phyloP scores from a whole-genome alignment of 768 basidiomycete species.

The Mycena galopus region DNA sequence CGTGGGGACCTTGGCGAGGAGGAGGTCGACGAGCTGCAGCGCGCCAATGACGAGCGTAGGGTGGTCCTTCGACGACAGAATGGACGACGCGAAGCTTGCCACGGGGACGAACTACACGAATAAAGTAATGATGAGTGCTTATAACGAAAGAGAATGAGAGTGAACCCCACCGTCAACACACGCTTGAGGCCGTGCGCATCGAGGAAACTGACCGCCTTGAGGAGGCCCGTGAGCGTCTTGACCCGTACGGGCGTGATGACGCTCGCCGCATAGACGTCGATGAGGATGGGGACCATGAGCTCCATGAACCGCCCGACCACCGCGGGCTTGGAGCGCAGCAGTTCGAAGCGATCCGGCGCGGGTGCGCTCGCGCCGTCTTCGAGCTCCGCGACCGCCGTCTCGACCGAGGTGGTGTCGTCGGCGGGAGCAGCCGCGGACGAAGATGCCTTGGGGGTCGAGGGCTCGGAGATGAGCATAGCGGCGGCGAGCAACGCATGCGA shows the following conservation, averaged over 20 bases:
- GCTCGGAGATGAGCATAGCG: constrained; percentile 41
- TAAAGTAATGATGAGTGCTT: constrained; percentile 25
- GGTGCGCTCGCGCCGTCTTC: constrained; percentile 55
- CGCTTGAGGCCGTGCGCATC: constrained; percentile 80
- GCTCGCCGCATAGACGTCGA: constrained; percentile 99
- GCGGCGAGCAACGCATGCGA: constrained; percentile 48
- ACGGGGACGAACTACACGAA: constrained; percentile 86
- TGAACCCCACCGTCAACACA: constrained; percentile 78
- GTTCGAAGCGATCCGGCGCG: constrained; percentile 74
- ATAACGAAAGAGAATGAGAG: constrained; percentile 7
- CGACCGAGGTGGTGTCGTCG: constrained; percentile 37
- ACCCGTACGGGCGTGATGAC: constrained; percentile 89
- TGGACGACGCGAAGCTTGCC: constrained; percentile 94
- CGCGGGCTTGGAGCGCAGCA: constrained; percentile 80
- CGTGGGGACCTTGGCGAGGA: constrained; percentile 85
- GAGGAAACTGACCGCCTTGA: constrained; percentile 93
- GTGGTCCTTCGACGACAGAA: constrained; percentile 93
- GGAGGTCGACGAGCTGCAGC: constrained; percentile 92
- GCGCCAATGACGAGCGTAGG: constrained; percentile 88
- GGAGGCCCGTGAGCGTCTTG: constrained; percentile 87
- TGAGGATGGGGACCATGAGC: constrained; percentile 91
- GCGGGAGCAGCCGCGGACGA: constrained; percentile 40
- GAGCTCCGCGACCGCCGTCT: constrained; percentile 52
- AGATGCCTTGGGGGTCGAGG: constrained; percentile 41
- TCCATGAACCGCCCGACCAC: constrained; percentile 89